Evolutionary conservation across 2,329 filamentous ascomycete genomes (phyloP), one percentile per base, ranked within the genome.

Genomic region (Fusarium pilosicola): DNA sequence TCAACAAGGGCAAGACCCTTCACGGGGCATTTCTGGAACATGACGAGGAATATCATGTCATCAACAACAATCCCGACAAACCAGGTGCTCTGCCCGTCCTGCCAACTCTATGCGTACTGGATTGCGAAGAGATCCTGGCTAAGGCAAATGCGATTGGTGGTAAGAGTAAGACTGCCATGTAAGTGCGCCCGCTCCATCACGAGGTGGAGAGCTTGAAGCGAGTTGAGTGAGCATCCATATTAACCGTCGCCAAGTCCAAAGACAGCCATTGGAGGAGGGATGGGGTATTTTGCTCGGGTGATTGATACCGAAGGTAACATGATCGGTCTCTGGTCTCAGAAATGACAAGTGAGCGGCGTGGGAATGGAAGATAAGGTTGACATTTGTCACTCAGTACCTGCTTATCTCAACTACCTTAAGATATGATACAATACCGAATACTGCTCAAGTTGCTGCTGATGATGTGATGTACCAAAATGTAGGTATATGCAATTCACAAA

Each of bases 221-320:
- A 48, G 12, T 41, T 24, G 17, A 59, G 44, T 22, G 17, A 59
- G 44, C 52, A 55, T 55, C 24, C 26, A n/a, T 32, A 56, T 56
- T 58, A 58, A 51, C 56, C 30, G 32, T 36, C 39, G 38, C 15
- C 18, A 48, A 84, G 82, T 30, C 79, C 79, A 32, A 84, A 83
- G 76, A 83, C 80, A 9, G 75, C 74, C 26, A 81, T 83, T 63
- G 79, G 78, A 28, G 76, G 75, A 18, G 74, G 71, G 18, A 81
- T 81, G 80, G 83, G 82, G 2, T 78, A 73, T 65, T 81, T 80
- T 67, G 81, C 81, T 41, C 79, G 81, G 6, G 79, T 84, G 45
- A 72, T 83, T 52, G 82, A 84, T 67, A 78, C 77, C 15, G 83
- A 84, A 74, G 82, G 80, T n/a, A 84, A 84, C 66, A 71, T 82